phyloP scores from a whole-genome alignment of 2,329 filamentous ascomycete species.

The Hypomyces perniciosus region DNA sequence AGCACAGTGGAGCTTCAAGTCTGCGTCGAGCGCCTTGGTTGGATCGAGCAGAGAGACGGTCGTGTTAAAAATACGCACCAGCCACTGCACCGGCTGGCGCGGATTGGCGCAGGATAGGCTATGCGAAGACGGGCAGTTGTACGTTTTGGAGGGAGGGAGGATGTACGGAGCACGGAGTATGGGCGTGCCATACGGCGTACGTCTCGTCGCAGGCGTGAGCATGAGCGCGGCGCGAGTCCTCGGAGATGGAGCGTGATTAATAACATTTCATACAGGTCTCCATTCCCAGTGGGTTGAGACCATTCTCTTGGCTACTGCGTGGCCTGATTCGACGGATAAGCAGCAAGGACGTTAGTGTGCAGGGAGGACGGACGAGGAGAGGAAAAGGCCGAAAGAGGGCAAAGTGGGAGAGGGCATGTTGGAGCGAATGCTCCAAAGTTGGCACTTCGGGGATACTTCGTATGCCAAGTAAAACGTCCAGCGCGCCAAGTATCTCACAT shows the following conservation, averaged over 20 bases:
- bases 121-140: slow-evolving; percentile 4
- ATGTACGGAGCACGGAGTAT: neutral
- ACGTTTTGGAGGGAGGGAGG: neutral
- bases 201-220: neutral
- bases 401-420: slow-evolving; percentile 6
- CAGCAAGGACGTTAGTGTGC: no score
- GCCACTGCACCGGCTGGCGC: slow-evolving; percentile 10
- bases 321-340: neutral
- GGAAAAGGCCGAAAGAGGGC: slow-evolving; percentile 5
- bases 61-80: slow-evolving; percentile 9
- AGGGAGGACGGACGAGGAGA: neutral
- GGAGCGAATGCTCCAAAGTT: slow-evolving; percentile 2
- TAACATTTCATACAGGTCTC: no score
- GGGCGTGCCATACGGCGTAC: neutral
- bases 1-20: slow-evolving; percentile 28
- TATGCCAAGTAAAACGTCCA: neutral
- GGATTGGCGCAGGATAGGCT: slow-evolving; percentile 8
- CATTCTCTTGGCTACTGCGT: no score
- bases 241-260: no score
- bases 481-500: slow-evolving; percentile 5
- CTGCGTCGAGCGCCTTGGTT: slow-evolving; percentile 19
- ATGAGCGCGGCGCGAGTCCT: no score
- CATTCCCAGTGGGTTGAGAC: no score
- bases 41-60: slow-evolving; percentile 16
- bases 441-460: neutral